phyloP scores from a whole-genome alignment of 176 grass and related monocot genomes.

The Oryza longistaminata region DNA sequence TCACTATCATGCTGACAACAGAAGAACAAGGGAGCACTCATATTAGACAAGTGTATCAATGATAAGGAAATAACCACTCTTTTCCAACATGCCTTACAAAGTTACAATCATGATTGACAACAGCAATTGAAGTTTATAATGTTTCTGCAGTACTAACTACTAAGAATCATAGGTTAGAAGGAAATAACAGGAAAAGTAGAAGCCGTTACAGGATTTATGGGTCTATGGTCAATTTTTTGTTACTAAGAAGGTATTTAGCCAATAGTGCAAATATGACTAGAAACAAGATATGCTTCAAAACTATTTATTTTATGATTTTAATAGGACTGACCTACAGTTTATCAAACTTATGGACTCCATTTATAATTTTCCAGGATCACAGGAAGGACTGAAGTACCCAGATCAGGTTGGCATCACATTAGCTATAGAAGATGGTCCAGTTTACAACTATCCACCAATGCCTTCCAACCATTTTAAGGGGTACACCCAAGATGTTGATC shows the following conservation, averaged over 20 bases:
- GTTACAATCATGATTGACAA: neutral
- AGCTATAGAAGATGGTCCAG: slow-evolving; percentile 87
- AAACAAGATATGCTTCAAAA: neutral
- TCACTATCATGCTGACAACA: neutral
- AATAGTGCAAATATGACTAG: neutral
- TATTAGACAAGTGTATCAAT: neutral
- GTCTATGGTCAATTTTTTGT: neutral
- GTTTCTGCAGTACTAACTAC: neutral
- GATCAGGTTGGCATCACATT: slow-evolving; percentile 69
- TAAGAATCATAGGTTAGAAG: neutral
- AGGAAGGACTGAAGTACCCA: slow-evolving; percentile 53
- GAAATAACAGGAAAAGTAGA: neutral
- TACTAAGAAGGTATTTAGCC: neutral
- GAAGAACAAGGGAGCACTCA: neutral
- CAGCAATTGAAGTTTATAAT: neutral
- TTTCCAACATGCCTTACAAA: neutral
- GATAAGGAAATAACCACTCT: slow-evolving; percentile 9
- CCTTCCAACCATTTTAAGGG: slow-evolving; percentile 30
- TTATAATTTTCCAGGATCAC: slow-evolving; percentile 48
- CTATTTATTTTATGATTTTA: slow-evolving; percentile 10
- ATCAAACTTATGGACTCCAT: neutral
- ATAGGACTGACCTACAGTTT: neutral
- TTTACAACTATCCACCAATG: slow-evolving; percentile 58
- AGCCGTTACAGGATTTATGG: neutral
- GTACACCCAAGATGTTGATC: slow-evolving; percentile 25